Conservation (phyloP, 129 eudicot species). For the Saposhnikovia divaricata region DNA sequence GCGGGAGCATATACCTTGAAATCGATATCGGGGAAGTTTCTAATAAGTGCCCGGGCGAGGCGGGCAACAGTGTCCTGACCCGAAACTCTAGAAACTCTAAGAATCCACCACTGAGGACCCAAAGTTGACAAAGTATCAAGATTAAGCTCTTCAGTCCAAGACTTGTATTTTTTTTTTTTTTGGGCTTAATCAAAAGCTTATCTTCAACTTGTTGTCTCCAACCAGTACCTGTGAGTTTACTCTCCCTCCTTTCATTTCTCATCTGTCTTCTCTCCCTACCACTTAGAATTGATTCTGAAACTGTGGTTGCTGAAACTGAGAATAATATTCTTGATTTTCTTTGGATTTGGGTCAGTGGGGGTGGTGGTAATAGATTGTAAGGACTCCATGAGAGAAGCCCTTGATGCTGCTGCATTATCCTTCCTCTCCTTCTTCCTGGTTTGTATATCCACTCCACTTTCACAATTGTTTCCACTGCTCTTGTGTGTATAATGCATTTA, state of each 20-base stretch:
- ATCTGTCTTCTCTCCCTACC: slow-evolving; percentile 66
- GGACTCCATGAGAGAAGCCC: slow-evolving; percentile 62
- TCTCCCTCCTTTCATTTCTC: slow-evolving; percentile 62
- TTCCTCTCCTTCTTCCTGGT: not conserved
- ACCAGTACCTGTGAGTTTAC: slow-evolving; percentile 29
- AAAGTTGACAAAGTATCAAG: slow-evolving; percentile 54
- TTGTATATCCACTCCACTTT: no score
- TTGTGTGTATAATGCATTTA: no score
- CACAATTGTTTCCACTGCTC: no score
- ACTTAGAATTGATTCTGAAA: slow-evolving; percentile 10
- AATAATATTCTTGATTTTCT: slow-evolving; percentile 11
- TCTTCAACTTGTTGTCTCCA: slow-evolving; percentile 90
- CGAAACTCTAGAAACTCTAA: slow-evolving; percentile 58
- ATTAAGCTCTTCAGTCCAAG: slow-evolving; percentile 85
- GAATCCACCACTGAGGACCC: slow-evolving; percentile 93
- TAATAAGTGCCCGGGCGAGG: slow-evolving; percentile 37
- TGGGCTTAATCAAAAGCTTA: slow-evolving; percentile 59
- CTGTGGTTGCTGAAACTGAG: slow-evolving; percentile 18
- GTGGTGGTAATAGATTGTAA: slow-evolving; percentile 11
- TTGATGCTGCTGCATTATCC: slow-evolving; percentile 44
- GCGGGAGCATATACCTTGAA: slow-evolving; percentile 74
- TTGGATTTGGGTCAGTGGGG: slow-evolving; percentile 15
- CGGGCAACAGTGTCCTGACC: slow-evolving; percentile 43
- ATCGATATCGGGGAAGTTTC: slow-evolving; percentile 39
- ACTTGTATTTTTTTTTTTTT: slow-evolving; percentile 32